A percentile compares a stretch with the other conserved stretches of the same genome.
Evolutionary conservation across 495 filamentous ascomycete species (phyloP).

Genomic region (Hypoxylon perforatum): DNA sequence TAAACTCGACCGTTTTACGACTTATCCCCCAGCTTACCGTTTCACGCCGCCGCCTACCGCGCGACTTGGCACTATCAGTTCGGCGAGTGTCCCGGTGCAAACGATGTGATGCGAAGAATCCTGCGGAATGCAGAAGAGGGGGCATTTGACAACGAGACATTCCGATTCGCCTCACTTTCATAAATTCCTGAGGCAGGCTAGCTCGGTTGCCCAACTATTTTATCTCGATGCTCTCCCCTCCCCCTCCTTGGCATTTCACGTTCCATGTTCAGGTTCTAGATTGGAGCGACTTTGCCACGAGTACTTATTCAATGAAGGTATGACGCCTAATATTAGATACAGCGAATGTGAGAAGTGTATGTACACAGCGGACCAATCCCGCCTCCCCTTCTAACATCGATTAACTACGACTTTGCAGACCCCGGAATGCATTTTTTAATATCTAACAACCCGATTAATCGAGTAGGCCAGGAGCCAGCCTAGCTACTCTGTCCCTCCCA

Average conservation of each 20-base stretch:
- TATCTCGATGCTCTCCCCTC: neutral
- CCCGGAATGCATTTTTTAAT: neutral
- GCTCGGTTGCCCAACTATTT: neutral
- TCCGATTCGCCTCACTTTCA: constrained; percentile 35
- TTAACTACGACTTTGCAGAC: neutral
- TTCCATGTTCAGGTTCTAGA: too few relatives aligned
- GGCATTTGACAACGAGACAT: constrained; percentile 6
- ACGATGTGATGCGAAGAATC: constrained; percentile 1
- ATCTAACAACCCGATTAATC: neutral
- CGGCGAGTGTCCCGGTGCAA: constrained; percentile 8
- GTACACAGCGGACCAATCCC: too few relatives aligned
- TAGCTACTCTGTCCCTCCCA: constrained; percentile 23
- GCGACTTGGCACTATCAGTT: constrained; percentile 23
- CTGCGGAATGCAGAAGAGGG: constrained; percentile 18
- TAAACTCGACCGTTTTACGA: constrained; percentile 9
- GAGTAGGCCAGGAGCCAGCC: constrained; percentile 29
- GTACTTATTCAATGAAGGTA: too few relatives aligned
- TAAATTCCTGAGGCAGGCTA: constrained; percentile 8
- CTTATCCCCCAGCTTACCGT: constrained; percentile 5
- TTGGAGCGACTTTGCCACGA: too few relatives aligned
- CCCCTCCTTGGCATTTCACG: too few relatives aligned
- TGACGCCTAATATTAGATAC: too few relatives aligned
- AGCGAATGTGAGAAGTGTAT: too few relatives aligned
- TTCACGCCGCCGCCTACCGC: constrained; percentile 10
- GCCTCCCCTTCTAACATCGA: too few relatives aligned